Percentiles rank a stretch among this genome's conserved stretches.
Conservation (phyloP, 2,329 filamentous ascomycete genomes). For the Graphilbum fragrans region DNA sequence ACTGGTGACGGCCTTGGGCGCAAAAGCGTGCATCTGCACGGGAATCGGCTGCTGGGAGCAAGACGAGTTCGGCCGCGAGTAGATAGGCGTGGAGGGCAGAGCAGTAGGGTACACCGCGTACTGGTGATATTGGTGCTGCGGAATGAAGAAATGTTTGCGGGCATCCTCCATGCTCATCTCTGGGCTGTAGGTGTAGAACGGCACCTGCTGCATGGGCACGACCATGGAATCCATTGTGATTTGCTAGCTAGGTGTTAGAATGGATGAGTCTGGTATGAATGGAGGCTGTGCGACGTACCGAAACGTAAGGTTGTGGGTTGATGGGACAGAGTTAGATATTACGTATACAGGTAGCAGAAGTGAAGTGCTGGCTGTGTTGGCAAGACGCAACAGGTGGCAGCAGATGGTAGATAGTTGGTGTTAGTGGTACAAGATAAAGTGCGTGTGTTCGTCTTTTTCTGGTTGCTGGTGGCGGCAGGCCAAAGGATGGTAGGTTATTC, state of each 20-base stretch:
- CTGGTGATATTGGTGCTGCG: constrained; percentile 31
- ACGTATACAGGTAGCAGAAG: constrained; percentile 1
- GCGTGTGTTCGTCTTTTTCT: constrained; percentile 7
- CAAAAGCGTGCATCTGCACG: constrained; percentile 25
- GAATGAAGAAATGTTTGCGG: constrained; percentile 62
- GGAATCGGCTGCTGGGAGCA: constrained; percentile 40
- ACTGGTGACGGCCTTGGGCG: constrained; percentile 41
- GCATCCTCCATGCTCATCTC: constrained; percentile 62
- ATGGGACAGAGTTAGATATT: constrained; percentile 6
- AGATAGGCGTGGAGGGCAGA: constrained; percentile 50
- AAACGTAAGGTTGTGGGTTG: neutral
- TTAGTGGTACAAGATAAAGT: constrained; percentile 14
- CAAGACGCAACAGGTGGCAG: neutral
- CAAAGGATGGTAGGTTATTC: constrained; percentile 22
- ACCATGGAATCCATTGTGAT: constrained; percentile 54
- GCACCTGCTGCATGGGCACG: constrained; percentile 53
- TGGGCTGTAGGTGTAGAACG: constrained; percentile 81
- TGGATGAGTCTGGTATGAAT: too few species aligned
- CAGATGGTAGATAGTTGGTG: neutral
- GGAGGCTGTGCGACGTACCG: too few species aligned
- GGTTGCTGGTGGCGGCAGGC: constrained; percentile 16
- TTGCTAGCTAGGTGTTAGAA: too few species aligned
- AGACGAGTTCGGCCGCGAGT: constrained; percentile 53
- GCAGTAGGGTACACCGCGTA: constrained; percentile 3
- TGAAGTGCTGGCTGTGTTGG: too few species aligned